Evolutionary conservation across 495 filamentous ascomycete species (phyloP).

Genomic region (Pyrenopolyporus hunteri): DNA sequence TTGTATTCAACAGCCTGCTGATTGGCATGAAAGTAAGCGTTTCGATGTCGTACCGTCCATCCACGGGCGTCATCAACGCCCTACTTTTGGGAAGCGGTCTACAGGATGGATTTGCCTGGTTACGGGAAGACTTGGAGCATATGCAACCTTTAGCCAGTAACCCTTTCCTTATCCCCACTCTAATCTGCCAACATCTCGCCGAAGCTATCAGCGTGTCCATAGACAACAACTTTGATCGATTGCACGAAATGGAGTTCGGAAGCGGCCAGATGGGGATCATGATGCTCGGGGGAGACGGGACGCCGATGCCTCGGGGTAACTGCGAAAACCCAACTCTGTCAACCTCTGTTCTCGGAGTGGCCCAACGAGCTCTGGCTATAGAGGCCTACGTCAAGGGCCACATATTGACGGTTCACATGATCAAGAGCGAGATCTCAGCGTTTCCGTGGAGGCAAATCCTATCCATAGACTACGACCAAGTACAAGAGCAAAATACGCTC

Average conservation of each 20-base stretch:
- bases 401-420: neutral
- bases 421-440: slow-evolving; percentile 9
- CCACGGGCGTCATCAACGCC: neutral
- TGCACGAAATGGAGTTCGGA: slow-evolving; percentile 12
- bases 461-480: neutral
- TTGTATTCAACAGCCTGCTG: slow-evolving; percentile 13
- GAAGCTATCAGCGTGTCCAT: slow-evolving; percentile 9
- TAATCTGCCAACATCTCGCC: slow-evolving; percentile 17
- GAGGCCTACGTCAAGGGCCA: slow-evolving; percentile 15
- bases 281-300: slow-evolving; percentile 14
- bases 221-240: slow-evolving; percentile 6
- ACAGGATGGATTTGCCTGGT: slow-evolving; percentile 11
- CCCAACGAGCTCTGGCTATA: slow-evolving; percentile 11
- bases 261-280: slow-evolving; percentile 23
- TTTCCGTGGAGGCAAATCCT: slow-evolving; percentile 11
- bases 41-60: slow-evolving; percentile 17
- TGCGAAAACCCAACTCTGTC: slow-evolving; percentile 14
- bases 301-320: slow-evolving; percentile 15
- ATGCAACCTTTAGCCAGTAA: slow-evolving; percentile 4
- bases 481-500: slow-evolving; percentile 14
- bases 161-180: slow-evolving; percentile 8
- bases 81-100: slow-evolving; percentile 3
- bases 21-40: slow-evolving; percentile 7
- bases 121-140: slow-evolving; percentile 11
- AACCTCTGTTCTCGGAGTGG: slow-evolving; percentile 6